Evolutionary conservation across 2,329 filamentous ascomycete genomes (phyloP).

Genomic region (Escovopsis sp.): DNA sequence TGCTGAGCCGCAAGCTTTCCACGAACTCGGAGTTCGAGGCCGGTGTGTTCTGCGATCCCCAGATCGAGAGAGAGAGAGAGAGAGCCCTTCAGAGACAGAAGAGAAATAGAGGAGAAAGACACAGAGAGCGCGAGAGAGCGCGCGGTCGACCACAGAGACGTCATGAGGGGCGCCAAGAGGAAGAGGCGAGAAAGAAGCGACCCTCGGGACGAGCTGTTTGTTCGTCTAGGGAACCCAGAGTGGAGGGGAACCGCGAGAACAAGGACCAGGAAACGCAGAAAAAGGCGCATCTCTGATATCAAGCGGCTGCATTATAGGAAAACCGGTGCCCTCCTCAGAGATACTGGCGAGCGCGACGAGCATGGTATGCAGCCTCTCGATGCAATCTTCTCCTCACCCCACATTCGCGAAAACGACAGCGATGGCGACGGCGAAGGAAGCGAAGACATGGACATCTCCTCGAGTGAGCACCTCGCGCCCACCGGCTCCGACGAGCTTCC

Average conservation of each 20-base stretch:
- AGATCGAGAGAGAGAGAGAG: neutral
- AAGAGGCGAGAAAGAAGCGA: neutral
- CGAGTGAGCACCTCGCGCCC: constrained; percentile 22
- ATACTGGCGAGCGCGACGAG: constrained; percentile 71
- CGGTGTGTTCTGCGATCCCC: constrained; percentile 18
- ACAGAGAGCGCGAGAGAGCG: no score
- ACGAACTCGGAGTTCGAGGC: constrained; percentile 22
- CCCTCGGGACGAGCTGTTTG: neutral
- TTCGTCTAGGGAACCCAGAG: neutral
- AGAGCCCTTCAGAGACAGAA: no score
- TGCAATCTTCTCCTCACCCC: constrained; percentile 74
- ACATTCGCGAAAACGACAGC: constrained; percentile 29
- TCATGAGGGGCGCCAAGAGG: neutral
- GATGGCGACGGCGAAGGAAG: constrained; percentile 20
- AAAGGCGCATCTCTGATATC: constrained; percentile 2
- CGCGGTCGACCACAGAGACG: no score
- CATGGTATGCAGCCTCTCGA: constrained; percentile 84
- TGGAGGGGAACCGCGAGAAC: neutral
- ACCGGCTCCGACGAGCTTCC: neutral
- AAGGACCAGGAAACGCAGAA: neutral
- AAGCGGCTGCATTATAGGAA: constrained; percentile 41
- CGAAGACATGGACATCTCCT: constrained; percentile 39
- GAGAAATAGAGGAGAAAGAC: no score
- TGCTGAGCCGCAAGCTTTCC: constrained; percentile 17
- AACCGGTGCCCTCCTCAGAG: constrained; percentile 71